Evolutionary conservation across 2,329 filamentous ascomycete genomes (phyloP), one percentile per base, ranked within the genome.

Genomic region (Alternaria panax): DNA sequence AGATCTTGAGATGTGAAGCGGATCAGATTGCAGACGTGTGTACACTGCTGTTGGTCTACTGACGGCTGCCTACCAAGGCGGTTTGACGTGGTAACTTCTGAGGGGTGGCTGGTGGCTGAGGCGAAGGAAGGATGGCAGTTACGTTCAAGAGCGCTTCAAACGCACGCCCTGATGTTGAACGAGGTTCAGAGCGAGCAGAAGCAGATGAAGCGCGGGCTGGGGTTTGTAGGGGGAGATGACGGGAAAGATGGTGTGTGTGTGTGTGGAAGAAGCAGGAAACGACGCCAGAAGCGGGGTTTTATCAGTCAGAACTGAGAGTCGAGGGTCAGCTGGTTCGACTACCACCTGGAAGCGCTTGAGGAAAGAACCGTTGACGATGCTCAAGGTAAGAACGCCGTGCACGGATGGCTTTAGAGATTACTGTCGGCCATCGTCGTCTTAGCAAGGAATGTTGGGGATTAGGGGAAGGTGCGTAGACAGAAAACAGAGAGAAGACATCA

Each of bases 371-470:
- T 64, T 52, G 67, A 51, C 53, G 59, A 54, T 57, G 45, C 64
- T 48, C 30, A 48, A 47, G 61, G 65, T 59, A 65, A 63, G 63
- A 64, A 60, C 68, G 54, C 62, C 61, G 55, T 59, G 61, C 65
- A 60, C 54, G 52, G 58, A 54, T 51, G 58, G 57, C 51, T 68
- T 62, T 66, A 67, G 62, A 65, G 67, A 75, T 74, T 75, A 74
- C 70, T 75, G 65, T 67, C 41, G 50, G 48, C 24, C 53, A 58
- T 41, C 34, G 34, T 53, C 36, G 45, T 65, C 62, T 73, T 72
- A 73, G 67, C 67, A 61, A 54, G 58, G 57, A 56, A 56, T 57
- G 47, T 27, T 40, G 24, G 27, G 48, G 51, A 24, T 24, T 41
- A 51, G 53, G 47, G 38, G 20, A 34, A 43, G n/a, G 45, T 24